Evolutionary conservation across 345 rosid species (phyloP), one percentile per base, ranked within the genome.

Genomic region (Leavenworthia alabamica): DNA sequence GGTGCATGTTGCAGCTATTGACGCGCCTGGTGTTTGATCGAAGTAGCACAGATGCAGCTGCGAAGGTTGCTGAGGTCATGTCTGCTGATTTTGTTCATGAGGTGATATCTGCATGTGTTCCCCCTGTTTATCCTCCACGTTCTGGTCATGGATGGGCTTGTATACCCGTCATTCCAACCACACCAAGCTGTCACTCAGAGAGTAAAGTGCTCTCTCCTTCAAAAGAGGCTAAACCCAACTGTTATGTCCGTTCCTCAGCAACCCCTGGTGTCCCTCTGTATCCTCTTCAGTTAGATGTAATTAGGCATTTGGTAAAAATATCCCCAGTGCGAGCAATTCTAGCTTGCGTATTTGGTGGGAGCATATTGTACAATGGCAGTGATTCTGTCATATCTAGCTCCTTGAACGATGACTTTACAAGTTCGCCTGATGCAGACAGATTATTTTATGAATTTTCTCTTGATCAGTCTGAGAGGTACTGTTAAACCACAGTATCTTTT

Each of bases 141-240:
- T 78, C 95, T 76, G 95, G 97, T 75, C 82, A 74, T 79, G 98
- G 95, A 67, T 92, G 98, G 98, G 98, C 98, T 49, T 85, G 93
- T 75, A 86, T 92, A 68, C 98, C 98, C 1, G 76, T 86, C 35
- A 74, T 77, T 78, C 86, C 90, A 51, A 52, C 81, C 37, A 77
- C 56, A 58, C 73, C 86, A 16, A 64, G 37, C 73, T 73, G 80
- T 75, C 74, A 44, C 45, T 74, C 79, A 29, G 97, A 86, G 60
- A 79, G 73, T 79, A 90, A 82, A 80, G 75, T 78, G 17, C 75
- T 80, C 33, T 73, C 89, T 48, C 89, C 95, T 10, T 69, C 92
- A 68, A 85, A 74, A 81, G 90, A 76, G 65, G 82, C 89, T 53
- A 89, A 86, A 68, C 88, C 90, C 66, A 81, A 77, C 67, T 83